A percentile compares a stretch with the other conserved stretches of the same genome.
Evolutionary conservation across 257 asterid species (phyloP).

Genomic region (Solanum megistacrolobum): DNA sequence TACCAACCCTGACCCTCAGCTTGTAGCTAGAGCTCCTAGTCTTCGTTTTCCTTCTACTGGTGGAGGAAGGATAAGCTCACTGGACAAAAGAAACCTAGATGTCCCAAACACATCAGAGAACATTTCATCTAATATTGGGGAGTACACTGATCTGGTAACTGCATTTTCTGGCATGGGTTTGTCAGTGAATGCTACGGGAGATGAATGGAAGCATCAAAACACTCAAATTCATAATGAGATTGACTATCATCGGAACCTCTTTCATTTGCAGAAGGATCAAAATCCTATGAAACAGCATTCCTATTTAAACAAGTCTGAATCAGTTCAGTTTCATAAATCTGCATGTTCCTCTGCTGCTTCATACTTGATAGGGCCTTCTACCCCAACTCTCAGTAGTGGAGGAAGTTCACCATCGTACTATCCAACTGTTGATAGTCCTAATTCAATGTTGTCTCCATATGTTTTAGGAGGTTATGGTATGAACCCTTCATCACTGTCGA

Average conservation of each 20-base stretch:
- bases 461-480: constrained; percentile 25
- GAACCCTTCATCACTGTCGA: constrained; percentile 39
- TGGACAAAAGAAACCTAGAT: constrained; percentile 7
- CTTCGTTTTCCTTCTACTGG: constrained; percentile 43
- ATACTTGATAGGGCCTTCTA: constrained; percentile 30
- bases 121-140: constrained; percentile 17
- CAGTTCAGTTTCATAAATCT: constrained; percentile 12
- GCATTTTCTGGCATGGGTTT: constrained; percentile 58
- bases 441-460: constrained; percentile 33
- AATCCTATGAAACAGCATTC: constrained; percentile 16
- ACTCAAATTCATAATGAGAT: constrained; percentile 24
- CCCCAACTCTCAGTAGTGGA: constrained; percentile 24
- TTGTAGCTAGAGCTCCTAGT: constrained; percentile 43
- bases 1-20: constrained; percentile 51
- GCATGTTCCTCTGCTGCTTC: constrained; percentile 4
- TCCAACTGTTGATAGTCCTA: constrained; percentile 35
- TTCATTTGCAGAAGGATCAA: constrained; percentile 22
- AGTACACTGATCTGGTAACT: constrained; percentile 36
- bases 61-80: constrained; percentile 20
- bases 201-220: constrained; percentile 25
- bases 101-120: constrained; percentile 18
- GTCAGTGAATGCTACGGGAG: constrained; percentile 27
- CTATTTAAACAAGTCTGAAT: constrained; percentile 19
- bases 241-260: constrained; percentile 21
- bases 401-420: constrained; percentile 37